These are phyloP conservation scores for Clitoria ternatea DNA, from an alignment of 306 rosid genomes.

Conservation along the genomic window DNA sequence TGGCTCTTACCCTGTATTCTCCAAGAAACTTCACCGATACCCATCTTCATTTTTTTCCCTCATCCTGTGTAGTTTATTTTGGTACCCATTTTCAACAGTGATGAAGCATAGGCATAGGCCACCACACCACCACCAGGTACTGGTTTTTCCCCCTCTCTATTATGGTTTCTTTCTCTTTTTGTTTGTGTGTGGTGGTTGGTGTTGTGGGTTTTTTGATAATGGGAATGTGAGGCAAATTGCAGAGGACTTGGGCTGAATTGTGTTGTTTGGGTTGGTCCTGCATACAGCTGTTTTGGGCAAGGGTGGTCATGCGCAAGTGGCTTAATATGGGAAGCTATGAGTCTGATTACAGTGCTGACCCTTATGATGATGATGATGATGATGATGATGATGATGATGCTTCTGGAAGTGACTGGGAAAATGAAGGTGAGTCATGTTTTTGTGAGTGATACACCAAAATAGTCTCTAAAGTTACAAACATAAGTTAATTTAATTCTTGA, in stretches of 20 bases:
- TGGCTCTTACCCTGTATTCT: background rate
- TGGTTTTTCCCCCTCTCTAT: background rate
- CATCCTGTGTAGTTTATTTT: background rate
- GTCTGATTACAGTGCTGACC: constrained; percentile 89
- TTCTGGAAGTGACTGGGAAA: constrained; percentile 37
- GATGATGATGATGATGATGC: constrained; percentile 35
- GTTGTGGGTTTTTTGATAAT: constrained; percentile 37
- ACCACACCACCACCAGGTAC: constrained; percentile 49
- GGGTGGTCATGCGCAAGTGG: constrained; percentile 79
- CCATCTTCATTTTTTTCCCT: background rate
- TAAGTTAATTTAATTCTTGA: too few species aligned
- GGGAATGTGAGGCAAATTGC: constrained; percentile 57
- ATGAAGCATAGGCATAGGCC: constrained; percentile 50
- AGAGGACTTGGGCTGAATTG: constrained; percentile 80
- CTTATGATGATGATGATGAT: constrained; percentile 42
- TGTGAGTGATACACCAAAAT: too few species aligned
- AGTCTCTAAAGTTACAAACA: too few species aligned
- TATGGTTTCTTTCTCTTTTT: background rate
- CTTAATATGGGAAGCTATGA: constrained; percentile 67
- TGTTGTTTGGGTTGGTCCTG: constrained; percentile 92
- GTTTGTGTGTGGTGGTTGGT: background rate
- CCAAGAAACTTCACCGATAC: too few species aligned
- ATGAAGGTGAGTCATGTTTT: constrained; percentile 56
- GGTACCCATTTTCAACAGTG: constrained; percentile 25
- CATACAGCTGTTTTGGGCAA: constrained; percentile 91